Conservation (phyloP, 1,284 basidiomycete species). For the Wallemia mellicola region DNA sequence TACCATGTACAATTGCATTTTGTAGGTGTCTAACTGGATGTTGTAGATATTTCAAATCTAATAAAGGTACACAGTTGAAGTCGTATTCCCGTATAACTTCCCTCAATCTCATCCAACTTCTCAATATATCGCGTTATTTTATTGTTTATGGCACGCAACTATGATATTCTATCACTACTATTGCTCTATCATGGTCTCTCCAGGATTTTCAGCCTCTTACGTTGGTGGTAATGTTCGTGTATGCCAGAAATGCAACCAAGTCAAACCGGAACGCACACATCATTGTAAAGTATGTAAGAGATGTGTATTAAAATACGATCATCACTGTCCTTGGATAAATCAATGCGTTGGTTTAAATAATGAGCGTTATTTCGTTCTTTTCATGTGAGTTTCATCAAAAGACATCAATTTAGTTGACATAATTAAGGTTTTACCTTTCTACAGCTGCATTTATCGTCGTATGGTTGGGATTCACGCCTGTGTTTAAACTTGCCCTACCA, state of each 20-base stretch:
- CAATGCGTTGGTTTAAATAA: constrained; percentile 55
- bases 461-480: not conserved
- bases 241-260: not conserved
- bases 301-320: constrained; percentile 9
- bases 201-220: not conserved
- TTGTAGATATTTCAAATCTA: too few species aligned
- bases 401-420: too few species aligned
- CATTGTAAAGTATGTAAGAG: constrained; percentile 7
- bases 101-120: not conserved
- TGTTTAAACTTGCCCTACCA: not conserved
- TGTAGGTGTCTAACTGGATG: not conserved
- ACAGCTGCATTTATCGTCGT: not conserved
- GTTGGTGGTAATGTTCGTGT: not conserved
- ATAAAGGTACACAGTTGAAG: not conserved
- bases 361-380: constrained; percentile 47
- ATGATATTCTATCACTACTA: not conserved
- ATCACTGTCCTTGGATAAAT: constrained; percentile 27
- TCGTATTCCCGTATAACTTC: not conserved
- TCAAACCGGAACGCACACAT: not conserved
- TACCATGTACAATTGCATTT: not conserved
- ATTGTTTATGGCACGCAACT: not conserved
- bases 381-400: constrained; percentile 18
- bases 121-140: not conserved
- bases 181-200: not conserved
- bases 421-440: not conserved